Base-by-base conservation (phyloP, 2,329 filamentous ascomycete species). In the Geosmithia putterillii region DNA sequence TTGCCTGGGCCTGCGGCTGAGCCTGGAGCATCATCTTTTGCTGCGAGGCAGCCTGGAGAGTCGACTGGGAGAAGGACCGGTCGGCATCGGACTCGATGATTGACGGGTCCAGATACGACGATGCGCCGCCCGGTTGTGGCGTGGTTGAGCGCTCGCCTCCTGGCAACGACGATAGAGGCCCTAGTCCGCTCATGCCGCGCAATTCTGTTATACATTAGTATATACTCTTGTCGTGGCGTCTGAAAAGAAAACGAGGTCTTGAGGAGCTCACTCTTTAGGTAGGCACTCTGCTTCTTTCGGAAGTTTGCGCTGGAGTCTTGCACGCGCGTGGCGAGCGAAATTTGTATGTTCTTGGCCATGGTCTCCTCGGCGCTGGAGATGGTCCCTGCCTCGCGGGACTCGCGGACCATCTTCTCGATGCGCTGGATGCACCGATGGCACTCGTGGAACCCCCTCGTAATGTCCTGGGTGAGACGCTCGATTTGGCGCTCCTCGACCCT, bases 261-360 rank as follows among this genome's bases (percentile, higher is more conserved):
- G 10, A 15, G 37, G 3, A 46, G 52, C 64, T 46, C 70, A 94
- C 88, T 95, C 65, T 94, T 95, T 43, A 98, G 65, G 64, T 98
- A 98, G 42, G 83, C 83, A 58, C 89, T 90, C 68, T 98, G 92
- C 68, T 95, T 96, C 73, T 96, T 98, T 55, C 92, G 78, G 60
- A 98, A 98, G 48, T 76, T 74, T 23, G 92, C 84, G 66, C 89
- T 95, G 40, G 87, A 83, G 53, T 96, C 89, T 61, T 95, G 89
- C 0, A 96, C 87, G 48, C 86, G 74, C 2, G 86, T 73, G 1
- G 92, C 92, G 35, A 96, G 73, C 15, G 86, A 92, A 50, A 94
- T 87, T 62, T 96, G 89, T 46, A 98, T 86, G 57, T 98, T 98
- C 64, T 80, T 83, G 42, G 90, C 92, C 89, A 98, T 96, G 12